Evolutionary conservation across 2,329 filamentous ascomycete species (phyloP), one percentile per base, ranked within the genome.

Genomic region (Onygena corvina): DNA sequence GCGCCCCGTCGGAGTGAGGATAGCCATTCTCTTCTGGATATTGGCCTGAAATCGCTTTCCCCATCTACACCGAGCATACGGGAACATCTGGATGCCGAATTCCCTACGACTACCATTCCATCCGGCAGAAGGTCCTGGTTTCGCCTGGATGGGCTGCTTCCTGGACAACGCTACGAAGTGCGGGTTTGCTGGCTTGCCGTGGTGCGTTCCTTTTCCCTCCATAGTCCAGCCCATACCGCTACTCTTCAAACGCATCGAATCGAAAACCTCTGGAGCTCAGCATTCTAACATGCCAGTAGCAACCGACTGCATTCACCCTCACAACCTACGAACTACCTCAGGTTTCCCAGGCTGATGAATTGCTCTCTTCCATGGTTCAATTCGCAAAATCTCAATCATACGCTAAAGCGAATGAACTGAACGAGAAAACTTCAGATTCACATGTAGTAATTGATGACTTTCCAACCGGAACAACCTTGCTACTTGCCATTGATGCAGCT

Each of bases 161-260:
- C 79, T 30, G 78, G 79, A 8, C 82, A 83, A 60, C 77, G 88
- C 56, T 95, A 96, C 72, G 92, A 98, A 71, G 76, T 94, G 45
- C 81, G 92, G 49, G 75, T 95, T 52, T 96, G 90, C 69, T 98
- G 90, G 89, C 76, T 87, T 52, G 92, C 92, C 34, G 92, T 83
- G 53, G 90, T 94, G 75, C 67, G 84, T 75, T 7, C 0, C 12
- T 3, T 3, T 23, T 33, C 47, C 18, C 31, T 23, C 14, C 45
- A 18, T 8, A 33, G 30, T 46, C 18, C 16, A 16, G n/a, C 14
- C 14, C 21, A 4, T 21, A 12, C 27, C 20, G 31, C 35, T 40
- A 7, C 7, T n/a, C 8, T 9, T 31, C 18, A 21, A 11, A n/a
- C 31, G 14, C 20, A 5, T 29, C 27, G 11, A 29, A 29, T 5